These are phyloP conservation scores for Clarireedia hainanense DNA, from an alignment of 2,329 filamentous ascomycete species.

Conservation along the genomic window DNA sequence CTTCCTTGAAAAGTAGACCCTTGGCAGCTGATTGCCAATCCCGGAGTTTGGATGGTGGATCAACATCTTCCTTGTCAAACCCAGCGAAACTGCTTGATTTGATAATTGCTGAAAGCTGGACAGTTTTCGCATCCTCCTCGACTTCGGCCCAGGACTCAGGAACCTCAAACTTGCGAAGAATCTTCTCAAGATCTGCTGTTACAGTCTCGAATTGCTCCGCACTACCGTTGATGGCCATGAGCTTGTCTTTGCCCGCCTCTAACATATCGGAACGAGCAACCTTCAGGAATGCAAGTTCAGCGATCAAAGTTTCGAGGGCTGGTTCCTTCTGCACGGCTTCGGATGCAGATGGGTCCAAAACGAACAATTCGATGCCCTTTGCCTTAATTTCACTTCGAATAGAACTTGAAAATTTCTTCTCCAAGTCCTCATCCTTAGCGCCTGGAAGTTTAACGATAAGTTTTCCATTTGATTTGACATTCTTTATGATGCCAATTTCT, in stretches of 20 bases:
- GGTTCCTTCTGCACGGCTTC: slow-evolving; percentile 60
- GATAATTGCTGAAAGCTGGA: slow-evolving; percentile 54
- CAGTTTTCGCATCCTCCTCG: slow-evolving; percentile 47
- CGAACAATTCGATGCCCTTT: slow-evolving; percentile 62
- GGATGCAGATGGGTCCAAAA: slow-evolving; percentile 65
- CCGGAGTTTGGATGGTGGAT: slow-evolving; percentile 57
- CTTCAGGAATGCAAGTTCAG: slow-evolving; percentile 78
- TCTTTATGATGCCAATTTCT: slow-evolving; percentile 65
- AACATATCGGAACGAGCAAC: slow-evolving; percentile 62
- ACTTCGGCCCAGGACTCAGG: slow-evolving; percentile 73
- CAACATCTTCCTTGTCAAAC: slow-evolving; percentile 68
- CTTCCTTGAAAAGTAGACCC: slow-evolving; percentile 88
- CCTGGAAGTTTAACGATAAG: slow-evolving; percentile 69
- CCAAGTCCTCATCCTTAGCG: slow-evolving; percentile 79
- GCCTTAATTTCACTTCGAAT: slow-evolving; percentile 65
- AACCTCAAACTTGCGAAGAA: slow-evolving; percentile 65
- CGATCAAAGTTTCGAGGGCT: slow-evolving; percentile 54
- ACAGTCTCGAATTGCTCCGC: slow-evolving; percentile 44
- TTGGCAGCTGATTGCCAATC: slow-evolving; percentile 82
- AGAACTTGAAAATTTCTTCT: slow-evolving; percentile 70
- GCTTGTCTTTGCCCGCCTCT: slow-evolving; percentile 55
- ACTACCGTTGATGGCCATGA: slow-evolving; percentile 51
- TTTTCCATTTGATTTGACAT: slow-evolving; percentile 61
- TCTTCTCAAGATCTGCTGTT: slow-evolving; percentile 59
- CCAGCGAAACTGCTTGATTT: slow-evolving; percentile 74